These are phyloP conservation scores for Lyophyllum semitale DNA, from an alignment of 768 basidiomycete genomes.

Conservation along the genomic window DNA sequence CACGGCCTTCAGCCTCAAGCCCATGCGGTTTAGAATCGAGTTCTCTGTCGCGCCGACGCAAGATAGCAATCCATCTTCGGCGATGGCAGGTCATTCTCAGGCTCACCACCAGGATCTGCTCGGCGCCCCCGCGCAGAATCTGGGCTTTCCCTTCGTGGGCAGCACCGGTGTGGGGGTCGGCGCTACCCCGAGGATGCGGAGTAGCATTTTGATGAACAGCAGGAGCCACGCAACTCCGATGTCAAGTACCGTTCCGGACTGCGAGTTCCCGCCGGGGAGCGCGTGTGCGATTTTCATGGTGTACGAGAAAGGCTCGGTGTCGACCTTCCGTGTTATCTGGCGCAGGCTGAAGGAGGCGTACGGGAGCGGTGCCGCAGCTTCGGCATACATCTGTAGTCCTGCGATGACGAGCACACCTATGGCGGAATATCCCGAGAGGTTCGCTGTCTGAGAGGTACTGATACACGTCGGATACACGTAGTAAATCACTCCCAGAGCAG, in stretches of 20 bases:
- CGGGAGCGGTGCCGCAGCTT: slow-evolving; percentile 35
- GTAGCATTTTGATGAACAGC: slow-evolving; percentile 24
- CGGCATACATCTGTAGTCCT: slow-evolving; percentile 40
- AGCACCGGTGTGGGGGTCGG: slow-evolving; percentile 1
- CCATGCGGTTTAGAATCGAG: slow-evolving; percentile 84
- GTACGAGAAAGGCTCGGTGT: slow-evolving; percentile 89
- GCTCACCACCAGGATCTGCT: slow-evolving; percentile 11
- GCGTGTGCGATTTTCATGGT: slow-evolving; percentile 72
- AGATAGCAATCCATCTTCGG: background rate
- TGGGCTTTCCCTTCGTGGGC: slow-evolving; percentile 1
- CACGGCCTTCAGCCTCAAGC: slow-evolving; percentile 60
- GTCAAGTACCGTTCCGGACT: slow-evolving; percentile 16
- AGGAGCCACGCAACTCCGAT: slow-evolving; percentile 12
- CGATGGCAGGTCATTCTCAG: slow-evolving; percentile 1
- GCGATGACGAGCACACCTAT: slow-evolving; percentile 41
- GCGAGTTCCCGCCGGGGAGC: slow-evolving; percentile 37
- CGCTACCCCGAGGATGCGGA: slow-evolving; percentile 24
- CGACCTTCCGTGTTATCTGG: slow-evolving; percentile 81
- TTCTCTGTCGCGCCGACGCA: slow-evolving; percentile 42
- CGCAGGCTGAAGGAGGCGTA: slow-evolving; percentile 73
- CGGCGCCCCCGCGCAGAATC: slow-evolving; percentile 15
- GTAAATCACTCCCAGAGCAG: background rate
- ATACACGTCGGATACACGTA: background rate
- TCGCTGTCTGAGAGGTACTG: slow-evolving; percentile 26
- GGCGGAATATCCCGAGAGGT: slow-evolving; percentile 42